Conservation (phyloP, 1,284 basidiomycete species). For the Schizophyllum commune region DNA sequence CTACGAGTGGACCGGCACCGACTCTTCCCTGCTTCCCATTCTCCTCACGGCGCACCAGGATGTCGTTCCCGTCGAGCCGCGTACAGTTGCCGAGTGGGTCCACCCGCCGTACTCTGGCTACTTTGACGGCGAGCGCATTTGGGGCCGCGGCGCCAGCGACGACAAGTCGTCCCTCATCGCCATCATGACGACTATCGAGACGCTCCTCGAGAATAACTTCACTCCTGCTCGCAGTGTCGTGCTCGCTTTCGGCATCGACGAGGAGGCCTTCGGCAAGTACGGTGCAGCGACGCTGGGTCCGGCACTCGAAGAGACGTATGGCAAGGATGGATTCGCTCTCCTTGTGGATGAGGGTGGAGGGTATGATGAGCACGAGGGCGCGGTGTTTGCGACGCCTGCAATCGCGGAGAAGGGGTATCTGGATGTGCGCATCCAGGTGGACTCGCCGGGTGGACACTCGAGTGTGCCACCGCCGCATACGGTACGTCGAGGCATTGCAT, state of each 20-base stretch:
- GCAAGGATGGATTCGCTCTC: conserved; percentile 38
- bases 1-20: conserved; percentile 47
- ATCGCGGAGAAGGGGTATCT: conserved; percentile 52
- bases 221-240: conserved; percentile 40
- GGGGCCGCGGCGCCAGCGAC: conserved; percentile 37
- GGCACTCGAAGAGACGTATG: conserved; percentile 37
- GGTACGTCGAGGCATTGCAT: conserved; percentile 11
- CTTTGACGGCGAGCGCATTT: conserved; percentile 34
- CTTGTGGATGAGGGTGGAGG: conserved; percentile 27
- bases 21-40: conserved; percentile 45
- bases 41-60: conserved; percentile 47
- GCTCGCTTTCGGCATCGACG: conserved; percentile 52
- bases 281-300: conserved; percentile 35
- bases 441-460: conserved; percentile 46
- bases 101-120: conserved; percentile 44
- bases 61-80: conserved; percentile 3
- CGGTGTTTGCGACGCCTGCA: conserved; percentile 33
- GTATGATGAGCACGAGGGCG: conserved; percentile 16
- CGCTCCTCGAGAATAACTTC: conserved; percentile 35
- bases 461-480: conserved; percentile 40
- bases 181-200: conserved; percentile 34
- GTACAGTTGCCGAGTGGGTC: conserved; percentile 31
- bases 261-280: conserved; percentile 41
- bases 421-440: conserved; percentile 35
- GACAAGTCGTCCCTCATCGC: conserved; percentile 37